phyloP scores from a whole-genome alignment of 257 asterid species.

The Capsicum chinense region DNA sequence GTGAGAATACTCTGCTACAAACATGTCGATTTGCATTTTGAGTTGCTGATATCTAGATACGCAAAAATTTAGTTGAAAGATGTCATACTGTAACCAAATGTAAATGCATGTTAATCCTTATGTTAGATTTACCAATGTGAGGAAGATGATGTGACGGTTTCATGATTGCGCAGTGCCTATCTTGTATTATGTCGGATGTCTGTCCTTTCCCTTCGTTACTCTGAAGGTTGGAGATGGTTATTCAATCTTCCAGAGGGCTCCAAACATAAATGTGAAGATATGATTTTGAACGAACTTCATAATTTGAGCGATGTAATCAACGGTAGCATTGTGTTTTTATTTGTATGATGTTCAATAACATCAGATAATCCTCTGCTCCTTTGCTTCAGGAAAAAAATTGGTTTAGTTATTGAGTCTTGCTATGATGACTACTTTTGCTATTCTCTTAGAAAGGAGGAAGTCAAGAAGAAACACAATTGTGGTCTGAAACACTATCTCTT shows the following conservation, averaged over 20 bases:
- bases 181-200: neutral
- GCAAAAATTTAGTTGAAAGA: neutral
- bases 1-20: neutral
- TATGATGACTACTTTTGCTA: neutral
- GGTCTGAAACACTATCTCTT: neutral
- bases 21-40: neutral
- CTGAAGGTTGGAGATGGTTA: neutral
- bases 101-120: neutral
- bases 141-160: constrained; percentile 12
- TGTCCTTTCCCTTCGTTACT: neutral
- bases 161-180: neutral
- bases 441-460: neutral
- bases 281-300: neutral
- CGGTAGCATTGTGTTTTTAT: neutral
- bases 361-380: neutral
- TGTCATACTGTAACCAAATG: neutral
- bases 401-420: neutral
- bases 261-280: neutral
- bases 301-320: neutral
- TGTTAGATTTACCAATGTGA: neutral
- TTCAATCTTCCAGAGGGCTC: neutral
- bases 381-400: neutral
- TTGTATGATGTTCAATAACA: neutral
- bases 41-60: constrained; percentile 19
- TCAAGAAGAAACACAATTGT: neutral